Conservation (phyloP, 2,329 filamentous ascomycete genomes). For the Calonectria pseudoreteaudii region DNA sequence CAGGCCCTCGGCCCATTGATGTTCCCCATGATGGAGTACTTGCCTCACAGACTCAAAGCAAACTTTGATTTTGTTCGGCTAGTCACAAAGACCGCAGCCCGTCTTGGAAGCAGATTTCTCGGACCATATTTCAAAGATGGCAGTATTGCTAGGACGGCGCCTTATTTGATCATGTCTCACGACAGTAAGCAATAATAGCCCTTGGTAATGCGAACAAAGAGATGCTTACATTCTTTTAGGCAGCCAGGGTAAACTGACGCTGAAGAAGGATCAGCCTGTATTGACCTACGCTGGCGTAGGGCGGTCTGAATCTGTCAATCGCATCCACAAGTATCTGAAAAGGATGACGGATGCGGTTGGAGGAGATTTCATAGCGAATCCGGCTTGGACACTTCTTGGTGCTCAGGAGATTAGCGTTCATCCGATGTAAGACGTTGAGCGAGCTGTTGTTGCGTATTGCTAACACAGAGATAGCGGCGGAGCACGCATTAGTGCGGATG, state of each 20-base stretch:
- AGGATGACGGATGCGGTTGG: slow-evolving; percentile 68
- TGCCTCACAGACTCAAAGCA: slow-evolving; percentile 53
- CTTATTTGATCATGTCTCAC: slow-evolving; percentile 76
- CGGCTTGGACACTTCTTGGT: slow-evolving; percentile 67
- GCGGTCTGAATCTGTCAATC: slow-evolving; percentile 64
- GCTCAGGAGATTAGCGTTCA: slow-evolving; percentile 74
- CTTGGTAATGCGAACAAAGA: not conserved
- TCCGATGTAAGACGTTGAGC: slow-evolving; percentile 51
- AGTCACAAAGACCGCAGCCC: slow-evolving; percentile 18
- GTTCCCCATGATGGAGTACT: slow-evolving; percentile 64
- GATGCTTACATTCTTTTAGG: slow-evolving; percentile 42
- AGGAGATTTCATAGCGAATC: slow-evolving; percentile 70
- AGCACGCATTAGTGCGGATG: slow-evolving; percentile 71
- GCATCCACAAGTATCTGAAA: slow-evolving; percentile 63
- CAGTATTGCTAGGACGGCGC: slow-evolving; percentile 69
- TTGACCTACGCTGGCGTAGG: slow-evolving; percentile 71
- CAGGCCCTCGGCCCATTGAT: slow-evolving; percentile 67
- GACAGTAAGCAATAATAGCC: slow-evolving; percentile 58
- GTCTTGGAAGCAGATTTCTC: slow-evolving; percentile 62
- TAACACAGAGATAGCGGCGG: slow-evolving; percentile 55
- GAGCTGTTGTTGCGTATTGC: not conserved
- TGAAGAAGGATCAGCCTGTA: slow-evolving; percentile 70
- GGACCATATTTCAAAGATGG: slow-evolving; percentile 69
- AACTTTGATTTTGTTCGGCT: slow-evolving; percentile 7
- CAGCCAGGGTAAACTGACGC: slow-evolving; percentile 69